Conservation (phyloP, 2,329 filamentous ascomycete genomes). For the Aureobasidium leucospermi region DNA sequence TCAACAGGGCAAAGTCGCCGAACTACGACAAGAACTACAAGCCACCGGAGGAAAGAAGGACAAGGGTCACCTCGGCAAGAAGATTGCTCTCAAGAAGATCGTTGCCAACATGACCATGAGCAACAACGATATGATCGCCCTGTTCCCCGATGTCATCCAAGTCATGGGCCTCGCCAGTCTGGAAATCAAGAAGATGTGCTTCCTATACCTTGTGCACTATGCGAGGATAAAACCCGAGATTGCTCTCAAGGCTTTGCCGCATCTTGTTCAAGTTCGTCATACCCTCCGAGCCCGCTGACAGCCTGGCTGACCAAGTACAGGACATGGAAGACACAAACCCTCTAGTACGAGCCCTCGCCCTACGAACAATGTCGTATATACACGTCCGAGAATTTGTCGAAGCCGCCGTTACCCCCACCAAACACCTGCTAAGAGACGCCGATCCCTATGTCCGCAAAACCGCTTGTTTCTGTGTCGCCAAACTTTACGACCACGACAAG, state of each 20-base stretch:
- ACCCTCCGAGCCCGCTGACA: neutral
- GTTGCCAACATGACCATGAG: conserved; percentile 99
- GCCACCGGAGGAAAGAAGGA: conserved; percentile 86
- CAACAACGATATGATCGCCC: conserved; percentile 98
- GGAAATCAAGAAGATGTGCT: conserved; percentile 99
- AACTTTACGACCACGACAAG: conserved; percentile 94
- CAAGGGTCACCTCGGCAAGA: conserved; percentile 90
- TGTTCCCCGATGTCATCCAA: conserved; percentile 89
- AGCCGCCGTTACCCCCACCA: conserved; percentile 76
- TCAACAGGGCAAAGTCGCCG: conserved; percentile 93
- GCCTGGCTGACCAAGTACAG: conserved; percentile 34
- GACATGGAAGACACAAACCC: conserved; percentile 94
- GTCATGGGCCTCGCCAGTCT: conserved; percentile 93
- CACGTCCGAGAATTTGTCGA: conserved; percentile 95
- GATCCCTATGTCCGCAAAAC: conserved; percentile 98
- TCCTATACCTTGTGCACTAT: conserved; percentile 95
- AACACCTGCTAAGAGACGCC: conserved; percentile 70
- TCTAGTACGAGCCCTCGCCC: conserved; percentile 79
- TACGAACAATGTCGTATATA: conserved; percentile 95
- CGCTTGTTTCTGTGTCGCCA: conserved; percentile 90
- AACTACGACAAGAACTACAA: conserved; percentile 80
- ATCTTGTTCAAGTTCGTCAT: conserved; percentile 63
- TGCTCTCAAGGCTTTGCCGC: conserved; percentile 84
- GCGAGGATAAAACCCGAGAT: conserved; percentile 89
- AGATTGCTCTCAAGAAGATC: conserved; percentile 98